Evolutionary conservation across 2,329 filamentous ascomycete genomes (phyloP).

Genomic region (Xylariaceae sp.): DNA sequence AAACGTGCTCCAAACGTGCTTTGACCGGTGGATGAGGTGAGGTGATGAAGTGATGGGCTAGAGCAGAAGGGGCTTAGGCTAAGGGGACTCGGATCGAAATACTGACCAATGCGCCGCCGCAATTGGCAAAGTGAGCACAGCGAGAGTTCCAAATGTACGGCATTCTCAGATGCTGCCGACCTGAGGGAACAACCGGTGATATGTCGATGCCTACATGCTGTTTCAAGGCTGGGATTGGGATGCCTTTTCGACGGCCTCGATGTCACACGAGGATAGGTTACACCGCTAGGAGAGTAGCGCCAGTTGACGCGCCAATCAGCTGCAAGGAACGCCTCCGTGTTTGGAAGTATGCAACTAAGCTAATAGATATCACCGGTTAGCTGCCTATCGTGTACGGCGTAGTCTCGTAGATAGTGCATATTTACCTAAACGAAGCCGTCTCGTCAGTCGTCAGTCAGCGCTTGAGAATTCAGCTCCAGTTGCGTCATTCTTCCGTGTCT

Average conservation of each 20-base stretch:
- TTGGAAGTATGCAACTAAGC: slow-evolving; percentile 6
- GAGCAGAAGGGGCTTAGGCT: not conserved
- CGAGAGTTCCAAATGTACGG: too few relatives aligned
- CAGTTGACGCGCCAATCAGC: slow-evolving; percentile 8
- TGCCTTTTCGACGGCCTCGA: not conserved
- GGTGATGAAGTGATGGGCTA: not conserved
- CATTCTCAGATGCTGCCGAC: too few relatives aligned
- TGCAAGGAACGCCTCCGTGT: slow-evolving; percentile 8
- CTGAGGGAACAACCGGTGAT: too few relatives aligned
- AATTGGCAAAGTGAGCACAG: too few relatives aligned
- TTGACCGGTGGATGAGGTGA: slow-evolving; percentile 28
- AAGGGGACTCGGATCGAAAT: not conserved
- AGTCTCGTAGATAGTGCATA: too few relatives aligned
- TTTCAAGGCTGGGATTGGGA: not conserved
- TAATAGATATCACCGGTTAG: too few relatives aligned
- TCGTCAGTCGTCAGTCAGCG: too few relatives aligned
- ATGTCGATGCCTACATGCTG: too few relatives aligned
- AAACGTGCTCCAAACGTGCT: slow-evolving; percentile 28
- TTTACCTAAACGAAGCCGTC: too few relatives aligned
- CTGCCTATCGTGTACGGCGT: too few relatives aligned
- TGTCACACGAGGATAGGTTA: not conserved
- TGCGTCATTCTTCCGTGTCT: not conserved
- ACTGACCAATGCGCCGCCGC: not conserved
- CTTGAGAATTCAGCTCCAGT: not conserved
- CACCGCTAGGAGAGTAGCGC: not conserved